Base-by-base conservation (phyloP, 768 basidiomycete species). In the Galerina marginata region DNA sequence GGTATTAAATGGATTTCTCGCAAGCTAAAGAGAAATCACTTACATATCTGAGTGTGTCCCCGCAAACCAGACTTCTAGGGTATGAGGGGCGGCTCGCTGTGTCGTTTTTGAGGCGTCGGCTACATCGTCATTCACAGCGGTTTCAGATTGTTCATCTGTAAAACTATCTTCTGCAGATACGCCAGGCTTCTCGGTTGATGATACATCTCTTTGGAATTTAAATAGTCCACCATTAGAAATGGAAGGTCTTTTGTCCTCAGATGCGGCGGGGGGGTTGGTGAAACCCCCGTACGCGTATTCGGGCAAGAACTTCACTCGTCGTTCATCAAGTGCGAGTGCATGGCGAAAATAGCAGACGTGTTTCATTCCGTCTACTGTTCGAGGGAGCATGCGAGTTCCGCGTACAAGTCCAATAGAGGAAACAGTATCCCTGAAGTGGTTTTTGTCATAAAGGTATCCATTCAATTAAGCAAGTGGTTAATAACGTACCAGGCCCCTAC, bases 401-500 rank as follows among this genome's bases (percentile, higher is more conserved):
- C 73, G 64, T 2, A 56, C 49, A 25, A 76, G 23, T 1, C 75
- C 75, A 29, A 76, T 67, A 0, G 75, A 76, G 3, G 75, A 75
- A 2, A 75, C 74, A 15, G 75, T 76, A 60, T 76, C 75, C 75
- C 75, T 75, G 7, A 9, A 11, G 29, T 33, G 7, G 29, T 33
- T 33, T 33, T 33, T 33, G 4, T 33, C 4, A 4, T 33, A 33
- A 20, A 20, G 20, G 20, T 33, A 33, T 7, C 29, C 29, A 7
- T 33, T 7, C 29, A 5, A 5, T 33, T 4, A 7, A 2, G 2
- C 4, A 33, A 2, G 4, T 38, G 12, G 2, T 33, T 33, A 33
- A 5, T 16, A 4, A 37, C 62, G 12, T 58, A 81, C 81, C 81
- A 82, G 15, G 71, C 76, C 4, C 81, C 81, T 4, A 82, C 67